Evolutionary conservation across 345 rosid species (phyloP).

Genomic region (Erysimum cheiranthoides): DNA sequence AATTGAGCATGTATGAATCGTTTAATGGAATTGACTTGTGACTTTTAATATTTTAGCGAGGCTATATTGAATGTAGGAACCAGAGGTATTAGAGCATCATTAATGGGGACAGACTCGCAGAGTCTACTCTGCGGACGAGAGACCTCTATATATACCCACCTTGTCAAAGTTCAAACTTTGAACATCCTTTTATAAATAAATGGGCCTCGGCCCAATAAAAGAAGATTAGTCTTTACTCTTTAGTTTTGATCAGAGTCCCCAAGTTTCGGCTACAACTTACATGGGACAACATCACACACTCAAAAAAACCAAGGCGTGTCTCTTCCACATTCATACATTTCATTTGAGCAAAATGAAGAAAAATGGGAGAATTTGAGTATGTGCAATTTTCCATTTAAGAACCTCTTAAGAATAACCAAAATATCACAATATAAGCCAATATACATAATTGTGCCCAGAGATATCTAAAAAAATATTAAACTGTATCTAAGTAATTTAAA

Average conservation of each 20-base stretch:
- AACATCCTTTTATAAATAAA: neutral
- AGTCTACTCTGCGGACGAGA: neutral
- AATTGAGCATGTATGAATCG: neutral
- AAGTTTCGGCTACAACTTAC: neutral
- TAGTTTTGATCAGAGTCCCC: neutral
- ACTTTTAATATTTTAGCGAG: neutral
- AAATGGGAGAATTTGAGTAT: neutral
- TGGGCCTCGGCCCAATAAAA: conserved; percentile 1
- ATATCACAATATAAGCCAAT: neutral
- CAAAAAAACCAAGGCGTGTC: conserved; percentile 20
- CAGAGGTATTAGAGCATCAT: too few species aligned
- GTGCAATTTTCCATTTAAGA: neutral
- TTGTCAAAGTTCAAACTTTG: neutral
- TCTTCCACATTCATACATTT: conserved; percentile 17
- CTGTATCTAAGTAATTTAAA: neutral
- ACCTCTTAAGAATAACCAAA: neutral
- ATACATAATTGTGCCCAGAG: neutral
- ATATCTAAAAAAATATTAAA: neutral
- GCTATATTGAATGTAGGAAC: neutral
- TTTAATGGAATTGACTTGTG: neutral
- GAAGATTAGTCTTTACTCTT: neutral
- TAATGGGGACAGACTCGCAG: neutral
- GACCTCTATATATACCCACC: neutral
- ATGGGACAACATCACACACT: neutral
- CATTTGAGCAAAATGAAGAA: neutral